Conservation (phyloP, 352 stramenopile species). For the Phytophthora rubi region DNA sequence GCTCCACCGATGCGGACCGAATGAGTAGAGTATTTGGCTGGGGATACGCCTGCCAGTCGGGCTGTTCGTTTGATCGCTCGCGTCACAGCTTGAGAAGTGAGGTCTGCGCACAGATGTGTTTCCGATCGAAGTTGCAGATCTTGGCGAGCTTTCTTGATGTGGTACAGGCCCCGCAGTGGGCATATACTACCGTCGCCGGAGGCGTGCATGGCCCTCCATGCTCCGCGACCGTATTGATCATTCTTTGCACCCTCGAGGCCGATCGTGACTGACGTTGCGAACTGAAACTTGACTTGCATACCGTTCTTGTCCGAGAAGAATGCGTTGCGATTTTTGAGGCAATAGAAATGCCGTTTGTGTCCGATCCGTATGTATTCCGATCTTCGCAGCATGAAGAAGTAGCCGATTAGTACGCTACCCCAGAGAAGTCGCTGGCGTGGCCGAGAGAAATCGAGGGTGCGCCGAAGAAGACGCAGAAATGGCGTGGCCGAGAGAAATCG, state of each 20-base stretch:
- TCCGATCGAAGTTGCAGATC: background rate
- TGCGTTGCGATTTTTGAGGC: slow-evolving; percentile 16
- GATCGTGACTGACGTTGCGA: slow-evolving; percentile 17
- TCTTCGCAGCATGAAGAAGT: slow-evolving; percentile 25
- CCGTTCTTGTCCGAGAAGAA: slow-evolving; percentile 24
- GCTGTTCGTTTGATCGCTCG: slow-evolving; percentile 12
- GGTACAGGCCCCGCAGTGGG: slow-evolving; percentile 1
- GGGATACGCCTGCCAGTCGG: background rate
- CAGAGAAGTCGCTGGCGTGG: slow-evolving; percentile 16
- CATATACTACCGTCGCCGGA: slow-evolving; percentile 12
- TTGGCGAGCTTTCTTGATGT: slow-evolving; percentile 5
- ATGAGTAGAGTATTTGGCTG: slow-evolving; percentile 9
- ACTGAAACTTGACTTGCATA: background rate
- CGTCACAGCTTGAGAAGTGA: slow-evolving; percentile 3
- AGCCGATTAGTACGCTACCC: background rate
- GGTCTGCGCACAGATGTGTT: slow-evolving; percentile 7
- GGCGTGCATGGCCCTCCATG: slow-evolving; percentile 18
- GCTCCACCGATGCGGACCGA: slow-evolving; percentile 29
- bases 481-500: too few relatives aligned
- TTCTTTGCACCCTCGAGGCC: slow-evolving; percentile 20
- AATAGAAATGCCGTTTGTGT: slow-evolving; percentile 3
- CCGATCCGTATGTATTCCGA: slow-evolving; percentile 12
- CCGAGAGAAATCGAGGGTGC: slow-evolving; percentile 11
- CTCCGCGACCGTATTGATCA: slow-evolving; percentile 20
- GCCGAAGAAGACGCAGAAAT: slow-evolving; percentile 10